Base-by-base conservation (phyloP, 768 basidiomycete genomes). In the Hypholoma fasciculare region DNA sequence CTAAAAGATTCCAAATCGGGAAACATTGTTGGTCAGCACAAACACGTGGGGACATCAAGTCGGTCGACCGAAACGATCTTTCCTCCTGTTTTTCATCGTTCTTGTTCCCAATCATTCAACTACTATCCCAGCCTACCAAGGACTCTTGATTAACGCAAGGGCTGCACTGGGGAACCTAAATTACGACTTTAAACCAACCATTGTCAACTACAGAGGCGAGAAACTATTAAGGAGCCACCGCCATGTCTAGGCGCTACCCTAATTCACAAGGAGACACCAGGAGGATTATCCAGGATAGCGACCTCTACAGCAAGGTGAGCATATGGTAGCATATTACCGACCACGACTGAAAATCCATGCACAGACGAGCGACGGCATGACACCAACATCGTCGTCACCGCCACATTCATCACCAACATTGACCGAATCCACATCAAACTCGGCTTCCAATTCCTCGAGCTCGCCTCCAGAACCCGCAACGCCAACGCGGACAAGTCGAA, bases 401-500 rank as follows among this genome's bases (percentile, higher is more conserved):
- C 66, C 69, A 17, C 67, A 69, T 51, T 74, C 74, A 3, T 75
- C 76, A 20, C 77, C 78, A 40, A 71, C 72, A 16, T 68, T 77
- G 34, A 75, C 76, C 7, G 76, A 77, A 55, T 74, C 73, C 34
- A 62, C 66, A 19, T 73, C 73, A n/a, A 72, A 71, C 27, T 74
- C 73, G 27, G 62, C 65, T 27, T 73, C 73, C 19, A 72, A 71
- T 30, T 74, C 74, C 13, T 78, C 79, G 6, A 74, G 71, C 34
- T 78, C 79, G 13, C 77, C 78, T 0, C 72, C 76, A 3, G 69
- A 72, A 20, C 79, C 78, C 5, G 65, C 65, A 4, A 82, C 82
- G 0, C 80, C 80, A 2, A 76, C 76, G n/a, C 76, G 72, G 3
- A 65, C 72, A 42, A 74, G 74, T 43, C 77, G 83, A 43, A 68